Percentiles rank a stretch among this genome's conserved stretches.
These are phyloP conservation scores for Dimocarpus longan DNA, from an alignment of 345 rosid species.

Conservation along the genomic window DNA sequence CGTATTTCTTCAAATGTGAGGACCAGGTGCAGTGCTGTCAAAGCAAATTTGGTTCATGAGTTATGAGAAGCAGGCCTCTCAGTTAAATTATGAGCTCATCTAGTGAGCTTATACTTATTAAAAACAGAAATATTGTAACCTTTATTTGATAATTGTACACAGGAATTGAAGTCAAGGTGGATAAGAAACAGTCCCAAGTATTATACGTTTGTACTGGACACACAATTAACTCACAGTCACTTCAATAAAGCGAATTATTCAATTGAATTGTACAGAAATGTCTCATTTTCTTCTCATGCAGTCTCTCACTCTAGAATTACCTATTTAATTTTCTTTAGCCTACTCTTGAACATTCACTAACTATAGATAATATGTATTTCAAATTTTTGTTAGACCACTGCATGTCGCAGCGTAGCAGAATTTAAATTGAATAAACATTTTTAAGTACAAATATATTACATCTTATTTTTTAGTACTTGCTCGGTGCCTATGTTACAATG, in stretches of 20 bases:
- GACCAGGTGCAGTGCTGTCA: constrained; percentile 52
- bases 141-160: background rate
- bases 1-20: constrained; percentile 59
- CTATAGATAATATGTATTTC: too few species aligned
- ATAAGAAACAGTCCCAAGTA: too few species aligned
- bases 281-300: background rate
- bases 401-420: too few species aligned
- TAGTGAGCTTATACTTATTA: constrained; percentile 34
- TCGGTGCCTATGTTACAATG: background rate
- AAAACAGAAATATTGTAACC: background rate
- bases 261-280: background rate
- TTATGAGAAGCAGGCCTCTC: constrained; percentile 45
- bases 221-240: background rate
- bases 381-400: too few species aligned
- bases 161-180: too few species aligned
- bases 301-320: background rate
- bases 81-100: constrained; percentile 46
- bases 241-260: background rate
- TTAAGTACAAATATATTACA: background rate
- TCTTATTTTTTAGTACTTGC: background rate
- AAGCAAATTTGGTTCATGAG: constrained; percentile 47
- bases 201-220: background rate
- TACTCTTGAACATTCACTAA: background rate
- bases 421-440: background rate
- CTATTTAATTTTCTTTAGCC: background rate